phyloP scores from a whole-genome alignment of 1,284 basidiomycete genomes.

The Ustilago lituana region DNA sequence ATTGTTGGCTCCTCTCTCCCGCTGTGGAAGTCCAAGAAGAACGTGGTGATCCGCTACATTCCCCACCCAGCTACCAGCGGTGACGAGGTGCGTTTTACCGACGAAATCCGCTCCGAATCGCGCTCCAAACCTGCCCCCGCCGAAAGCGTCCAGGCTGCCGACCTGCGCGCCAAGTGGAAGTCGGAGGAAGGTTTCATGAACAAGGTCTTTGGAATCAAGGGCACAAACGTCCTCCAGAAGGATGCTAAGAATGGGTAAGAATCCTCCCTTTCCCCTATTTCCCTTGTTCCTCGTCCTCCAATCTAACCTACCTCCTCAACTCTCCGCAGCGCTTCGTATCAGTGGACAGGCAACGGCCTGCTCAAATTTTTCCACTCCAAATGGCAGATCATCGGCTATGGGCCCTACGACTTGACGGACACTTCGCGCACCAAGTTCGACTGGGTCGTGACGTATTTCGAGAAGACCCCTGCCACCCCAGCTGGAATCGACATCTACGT shows the following conservation, averaged over 20 bases:
- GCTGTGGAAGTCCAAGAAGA: constrained; percentile 46
- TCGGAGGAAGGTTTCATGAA: constrained; percentile 34
- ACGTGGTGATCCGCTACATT: constrained; percentile 45
- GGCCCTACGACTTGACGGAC: constrained; percentile 44
- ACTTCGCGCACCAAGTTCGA: constrained; percentile 30
- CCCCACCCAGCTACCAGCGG: constrained; percentile 8
- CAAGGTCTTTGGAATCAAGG: constrained; percentile 46
- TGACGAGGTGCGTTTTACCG: constrained; percentile 38
- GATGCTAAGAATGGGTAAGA: constrained; percentile 48
- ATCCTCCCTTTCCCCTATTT: neutral
- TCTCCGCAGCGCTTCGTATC: constrained; percentile 34
- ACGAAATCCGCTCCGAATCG: constrained; percentile 45
- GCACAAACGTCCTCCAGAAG: constrained; percentile 43
- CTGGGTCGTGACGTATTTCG: constrained; percentile 50
- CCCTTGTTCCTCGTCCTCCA: neutral
- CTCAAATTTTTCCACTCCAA: constrained; percentile 46
- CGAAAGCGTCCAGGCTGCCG: constrained; percentile 8
- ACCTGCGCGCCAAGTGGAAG: constrained; percentile 32
- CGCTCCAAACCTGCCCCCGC: constrained; percentile 17
- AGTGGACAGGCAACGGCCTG: constrained; percentile 48
- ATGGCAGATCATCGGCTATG: constrained; percentile 51
- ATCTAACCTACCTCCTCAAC: neutral
- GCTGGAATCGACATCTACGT: constrained; percentile 48
- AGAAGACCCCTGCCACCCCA: constrained; percentile 44
- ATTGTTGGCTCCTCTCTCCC: constrained; percentile 39